Base-by-base conservation (phyloP, 768 basidiomycete species). In the Boletus subcaerulescens region DNA sequence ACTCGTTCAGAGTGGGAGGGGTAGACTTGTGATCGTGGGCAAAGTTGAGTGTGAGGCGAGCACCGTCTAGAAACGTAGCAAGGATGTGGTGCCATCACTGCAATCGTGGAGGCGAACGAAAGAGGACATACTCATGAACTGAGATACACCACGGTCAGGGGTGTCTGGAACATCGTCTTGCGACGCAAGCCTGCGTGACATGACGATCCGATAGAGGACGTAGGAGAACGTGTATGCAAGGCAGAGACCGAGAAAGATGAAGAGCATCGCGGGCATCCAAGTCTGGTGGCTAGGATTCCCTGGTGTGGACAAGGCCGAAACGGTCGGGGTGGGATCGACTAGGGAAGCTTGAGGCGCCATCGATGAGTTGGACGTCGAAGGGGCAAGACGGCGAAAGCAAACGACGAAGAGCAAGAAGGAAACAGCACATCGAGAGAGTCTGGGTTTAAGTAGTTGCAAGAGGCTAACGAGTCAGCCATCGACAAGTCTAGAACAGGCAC, bases 281-380 rank as follows among this genome's bases (percentile, higher is more conserved):
- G 48, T 54, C 33, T 56, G 52, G 44, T 36, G 49, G 7, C 8
- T 15, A 18, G 47, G 14, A 7, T 42, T 29, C 4, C 26, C 26
- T 22, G 53, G 24, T 24, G 24, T 6, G 0, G 22, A 43, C 38
- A 41, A 1, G 13, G 47, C 41, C 11, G 60, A 53, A 41, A 38
- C 38, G 20, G 57, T 46, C 33, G 45, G 10, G 3, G 45, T 24
- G 29, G 60, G 32, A 33, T 29, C 39, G 40, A 45, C 26, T 14
- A n/a, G 17, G n/a, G 60, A 44, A 45, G 45, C 52, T 52, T 69
- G 64, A 46, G 66, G 66, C 1, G 66, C 67, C 66, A 67, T 67
- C 24, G 53, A 24, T 40, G 42, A 32, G 46, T 52, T 38, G 52
- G 24, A 55, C 22, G 47, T 53, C 17, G 46, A 33, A 29, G 29